Conservation (phyloP, 805 yeast genomes). For the Myxozyma geophila region DNA sequence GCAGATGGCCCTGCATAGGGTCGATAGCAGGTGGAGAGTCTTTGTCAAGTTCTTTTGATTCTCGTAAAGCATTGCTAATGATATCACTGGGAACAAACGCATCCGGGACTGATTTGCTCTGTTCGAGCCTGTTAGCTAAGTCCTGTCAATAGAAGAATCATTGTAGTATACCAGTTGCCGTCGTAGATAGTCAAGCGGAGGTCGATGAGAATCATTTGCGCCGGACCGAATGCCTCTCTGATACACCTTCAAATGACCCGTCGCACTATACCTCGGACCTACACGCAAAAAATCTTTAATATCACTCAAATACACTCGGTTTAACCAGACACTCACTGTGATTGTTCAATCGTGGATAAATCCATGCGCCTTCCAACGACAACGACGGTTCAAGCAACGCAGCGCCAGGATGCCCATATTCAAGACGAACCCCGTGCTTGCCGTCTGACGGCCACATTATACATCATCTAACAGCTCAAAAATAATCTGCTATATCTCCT, state of each 20-base stretch:
- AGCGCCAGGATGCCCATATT: slow-evolving; percentile 53
- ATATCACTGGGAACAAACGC: slow-evolving; percentile 23
- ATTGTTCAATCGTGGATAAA: slow-evolving; percentile 42
- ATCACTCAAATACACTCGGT: background rate
- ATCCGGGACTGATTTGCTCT: slow-evolving; percentile 24
- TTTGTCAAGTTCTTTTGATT: background rate
- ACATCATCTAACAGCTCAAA: background rate
- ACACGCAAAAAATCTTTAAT: background rate
- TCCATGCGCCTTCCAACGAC: slow-evolving; percentile 36
- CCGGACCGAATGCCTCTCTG: slow-evolving; percentile 10
- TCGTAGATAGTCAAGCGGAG: slow-evolving; percentile 25
- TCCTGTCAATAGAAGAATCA: background rate
- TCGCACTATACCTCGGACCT: slow-evolving; percentile 14
- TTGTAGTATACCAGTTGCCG: slow-evolving; percentile 22
- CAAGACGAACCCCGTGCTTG: slow-evolving; percentile 49
- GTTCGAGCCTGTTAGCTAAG: background rate
- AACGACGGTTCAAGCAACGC: slow-evolving; percentile 37
- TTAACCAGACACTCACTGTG: slow-evolving; percentile 35
- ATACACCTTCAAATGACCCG: slow-evolving; percentile 14
- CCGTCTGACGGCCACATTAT: slow-evolving; percentile 50
- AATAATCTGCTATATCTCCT: background rate
- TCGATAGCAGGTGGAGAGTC: background rate
- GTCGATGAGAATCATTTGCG: slow-evolving; percentile 15
- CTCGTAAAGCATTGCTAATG: slow-evolving; percentile 5
- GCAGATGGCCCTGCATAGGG: slow-evolving; percentile 11